Conservation (phyloP, 768 basidiomycete genomes). For the Serendipita sp. region DNA sequence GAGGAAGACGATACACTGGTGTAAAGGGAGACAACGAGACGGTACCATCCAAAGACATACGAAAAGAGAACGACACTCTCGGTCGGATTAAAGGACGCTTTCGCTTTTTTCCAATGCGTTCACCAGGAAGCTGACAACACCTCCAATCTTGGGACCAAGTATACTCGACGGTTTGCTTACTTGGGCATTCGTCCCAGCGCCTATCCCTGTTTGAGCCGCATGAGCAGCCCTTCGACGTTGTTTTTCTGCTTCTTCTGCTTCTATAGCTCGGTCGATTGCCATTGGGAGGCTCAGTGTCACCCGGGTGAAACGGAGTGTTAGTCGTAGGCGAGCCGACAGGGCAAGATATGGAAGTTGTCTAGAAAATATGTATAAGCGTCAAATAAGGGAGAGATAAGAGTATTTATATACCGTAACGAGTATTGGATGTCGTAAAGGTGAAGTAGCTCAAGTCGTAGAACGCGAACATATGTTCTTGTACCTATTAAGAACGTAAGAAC, state of each 20-base stretch:
- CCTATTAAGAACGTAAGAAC: conserved; percentile 25
- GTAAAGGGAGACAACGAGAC: neutral
- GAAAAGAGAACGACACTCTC: neutral
- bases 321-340: conserved; percentile 53
- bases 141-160: conserved; percentile 8
- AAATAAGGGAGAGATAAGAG: neutral
- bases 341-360: conserved; percentile 57
- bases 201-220: neutral
- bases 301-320: conserved; percentile 62
- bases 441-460: conserved; percentile 55
- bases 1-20: neutral
- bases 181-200: conserved; percentile 6
- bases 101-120: conserved; percentile 11
- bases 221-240: neutral
- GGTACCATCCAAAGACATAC: neutral
- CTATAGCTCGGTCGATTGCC: conserved; percentile 53
- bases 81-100: conserved; percentile 6
- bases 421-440: conserved; percentile 71
- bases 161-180: conserved; percentile 8
- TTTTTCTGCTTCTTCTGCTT: conserved; percentile 20
- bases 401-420: conserved; percentile 33
- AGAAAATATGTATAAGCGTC: neutral
- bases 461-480: conserved; percentile 59
- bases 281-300: conserved; percentile 62
- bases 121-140: conserved; percentile 9